Evolutionary conservation across 371 early-diverging fungal genomes (phyloP).

Genomic region (Smittium mucronatum): DNA sequence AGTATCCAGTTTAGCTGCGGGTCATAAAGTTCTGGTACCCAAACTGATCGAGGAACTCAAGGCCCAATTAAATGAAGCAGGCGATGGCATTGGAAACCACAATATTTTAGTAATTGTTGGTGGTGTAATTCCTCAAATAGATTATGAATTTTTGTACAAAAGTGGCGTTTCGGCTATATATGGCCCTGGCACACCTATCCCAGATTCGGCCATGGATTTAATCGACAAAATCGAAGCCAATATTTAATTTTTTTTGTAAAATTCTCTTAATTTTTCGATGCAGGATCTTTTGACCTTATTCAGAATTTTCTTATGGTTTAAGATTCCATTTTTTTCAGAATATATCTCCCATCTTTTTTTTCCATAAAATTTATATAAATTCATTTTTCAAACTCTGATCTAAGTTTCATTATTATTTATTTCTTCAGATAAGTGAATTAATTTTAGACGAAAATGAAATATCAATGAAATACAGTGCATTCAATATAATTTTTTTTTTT

Average conservation of each 20-base stretch:
- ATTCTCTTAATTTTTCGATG: neutral
- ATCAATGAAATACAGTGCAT: no score
- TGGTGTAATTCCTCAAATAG: slow-evolving; percentile 73
- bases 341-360: no score
- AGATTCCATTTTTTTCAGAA: no score
- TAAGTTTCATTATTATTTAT: no score
- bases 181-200: slow-evolving; percentile 73
- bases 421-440: no score
- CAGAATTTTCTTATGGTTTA: no score
- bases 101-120: slow-evolving; percentile 65
- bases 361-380: no score
- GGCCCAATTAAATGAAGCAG: neutral
- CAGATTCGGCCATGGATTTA: slow-evolving; percentile 62
- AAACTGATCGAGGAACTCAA: slow-evolving; percentile 51
- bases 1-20: slow-evolving; percentile 68
- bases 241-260: neutral
- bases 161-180: slow-evolving; percentile 63
- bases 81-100: no score
- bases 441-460: no score
- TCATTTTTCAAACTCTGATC: no score
- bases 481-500: no score
- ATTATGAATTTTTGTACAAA: slow-evolving; percentile 63
- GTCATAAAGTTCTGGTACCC: slow-evolving; percentile 72
- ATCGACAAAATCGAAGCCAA: slow-evolving; percentile 40
- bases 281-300: neutral